These are phyloP conservation scores for Thermothelomyces thermophilus DNA, from an alignment of 2,329 filamentous ascomycete species.

Conservation along the genomic window DNA sequence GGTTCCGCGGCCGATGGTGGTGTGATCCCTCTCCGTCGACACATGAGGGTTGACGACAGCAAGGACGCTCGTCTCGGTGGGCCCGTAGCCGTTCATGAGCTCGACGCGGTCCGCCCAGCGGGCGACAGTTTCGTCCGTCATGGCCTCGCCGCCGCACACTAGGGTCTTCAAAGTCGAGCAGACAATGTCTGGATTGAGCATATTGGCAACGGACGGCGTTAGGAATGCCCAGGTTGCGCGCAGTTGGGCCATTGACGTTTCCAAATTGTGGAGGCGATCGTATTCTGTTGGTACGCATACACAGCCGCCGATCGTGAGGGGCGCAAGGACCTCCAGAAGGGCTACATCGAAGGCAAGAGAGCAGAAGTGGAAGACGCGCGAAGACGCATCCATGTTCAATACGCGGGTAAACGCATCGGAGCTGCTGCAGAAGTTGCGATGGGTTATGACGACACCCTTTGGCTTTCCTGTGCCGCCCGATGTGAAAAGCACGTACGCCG, in stretches of 20 bases:
- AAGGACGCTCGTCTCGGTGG: conserved; percentile 20
- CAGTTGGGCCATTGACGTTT: conserved; percentile 24
- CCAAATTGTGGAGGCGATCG: conserved; percentile 33
- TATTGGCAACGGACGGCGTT: conserved; percentile 27
- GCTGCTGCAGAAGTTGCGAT: conserved; percentile 16
- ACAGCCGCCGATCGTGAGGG: background rate
- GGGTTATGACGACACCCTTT: conserved; percentile 19
- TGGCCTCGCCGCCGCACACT: conserved; percentile 27
- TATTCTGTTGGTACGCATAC: background rate
- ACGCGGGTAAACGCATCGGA: conserved; percentile 11
- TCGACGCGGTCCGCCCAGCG: conserved; percentile 24
- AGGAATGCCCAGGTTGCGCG: conserved; percentile 25
- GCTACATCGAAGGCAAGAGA: background rate
- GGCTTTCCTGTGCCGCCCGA: conserved; percentile 23
- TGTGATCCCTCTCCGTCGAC: conserved; percentile 12
- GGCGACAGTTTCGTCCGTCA: conserved; percentile 22
- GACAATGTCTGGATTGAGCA: conserved; percentile 25
- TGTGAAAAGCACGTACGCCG: conserved; percentile 25
- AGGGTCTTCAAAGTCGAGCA: conserved; percentile 23
- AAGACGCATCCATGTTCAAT: conserved; percentile 13
- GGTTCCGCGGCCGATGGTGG: conserved; percentile 30
- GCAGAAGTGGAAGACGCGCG: conserved; percentile 10
- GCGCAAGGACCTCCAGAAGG: background rate
- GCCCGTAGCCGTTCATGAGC: conserved; percentile 24
- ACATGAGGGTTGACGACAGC: conserved; percentile 18